These are phyloP conservation scores for Diutina catenulata DNA, from an alignment of 1,139 yeast species.

Conservation along the genomic window DNA sequence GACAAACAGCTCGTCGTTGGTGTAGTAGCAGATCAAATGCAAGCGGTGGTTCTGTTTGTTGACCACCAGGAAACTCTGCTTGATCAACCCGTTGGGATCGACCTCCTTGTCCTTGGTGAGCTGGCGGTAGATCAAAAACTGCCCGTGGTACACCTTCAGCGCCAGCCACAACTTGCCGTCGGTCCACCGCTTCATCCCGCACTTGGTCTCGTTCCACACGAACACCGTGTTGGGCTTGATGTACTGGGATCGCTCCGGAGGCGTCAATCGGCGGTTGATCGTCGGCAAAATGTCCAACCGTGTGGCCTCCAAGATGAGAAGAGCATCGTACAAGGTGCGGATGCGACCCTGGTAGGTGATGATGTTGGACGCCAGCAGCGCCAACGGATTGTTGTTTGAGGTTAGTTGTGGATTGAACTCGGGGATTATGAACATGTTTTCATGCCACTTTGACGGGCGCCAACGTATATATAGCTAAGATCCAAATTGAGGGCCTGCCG, in stretches of 20 bases:
- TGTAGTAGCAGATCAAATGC: conserved; percentile 41
- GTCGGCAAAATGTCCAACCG: conserved; percentile 45
- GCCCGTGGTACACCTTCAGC: conserved; percentile 48
- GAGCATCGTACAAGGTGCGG: conserved; percentile 48
- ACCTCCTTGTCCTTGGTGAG: conserved; percentile 26
- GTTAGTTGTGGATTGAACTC: conserved; percentile 9
- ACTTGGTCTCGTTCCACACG: conserved; percentile 61
- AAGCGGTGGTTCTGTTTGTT: conserved; percentile 38
- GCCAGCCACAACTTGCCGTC: conserved; percentile 68
- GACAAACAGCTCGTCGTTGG: not conserved
- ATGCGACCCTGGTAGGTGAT: conserved; percentile 48
- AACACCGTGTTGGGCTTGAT: conserved; percentile 53
- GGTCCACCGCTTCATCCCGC: conserved; percentile 70
- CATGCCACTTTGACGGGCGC: no score
- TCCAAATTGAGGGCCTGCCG: no score
- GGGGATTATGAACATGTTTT: conserved; percentile 13
- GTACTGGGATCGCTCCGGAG: conserved; percentile 35
- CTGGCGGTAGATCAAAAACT: conserved; percentile 53
- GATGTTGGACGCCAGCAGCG: not conserved
- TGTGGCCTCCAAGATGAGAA: conserved; percentile 53
- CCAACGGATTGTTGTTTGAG: conserved; percentile 4
- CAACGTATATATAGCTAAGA: no score
- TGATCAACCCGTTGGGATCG: conserved; percentile 39
- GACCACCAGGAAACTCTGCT: conserved; percentile 45
- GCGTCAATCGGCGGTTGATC: conserved; percentile 47